These are phyloP conservation scores for Dendrobium huoshanense DNA, from an alignment of 106 monocot genomes.

Conservation along the genomic window DNA sequence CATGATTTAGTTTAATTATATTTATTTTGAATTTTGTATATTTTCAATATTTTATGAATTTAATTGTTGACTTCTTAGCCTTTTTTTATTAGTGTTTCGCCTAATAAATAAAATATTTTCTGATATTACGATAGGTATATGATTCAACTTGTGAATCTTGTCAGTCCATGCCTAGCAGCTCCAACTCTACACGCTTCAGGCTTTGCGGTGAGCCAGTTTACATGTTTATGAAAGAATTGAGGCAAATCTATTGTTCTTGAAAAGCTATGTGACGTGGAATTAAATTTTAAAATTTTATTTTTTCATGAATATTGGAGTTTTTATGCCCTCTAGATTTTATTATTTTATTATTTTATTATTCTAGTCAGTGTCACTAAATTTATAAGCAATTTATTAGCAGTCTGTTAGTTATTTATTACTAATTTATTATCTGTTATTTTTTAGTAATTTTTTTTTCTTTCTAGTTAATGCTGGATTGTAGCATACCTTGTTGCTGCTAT, in stretches of 20 bases:
- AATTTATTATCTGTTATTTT: background rate
- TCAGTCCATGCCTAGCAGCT: constrained; percentile 60
- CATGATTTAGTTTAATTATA: background rate
- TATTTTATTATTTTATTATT: background rate
- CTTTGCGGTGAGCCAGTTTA: constrained; percentile 70
- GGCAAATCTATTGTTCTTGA: background rate
- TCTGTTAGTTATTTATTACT: background rate
- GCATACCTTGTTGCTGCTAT: background rate
- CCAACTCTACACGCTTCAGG: constrained; percentile 90
- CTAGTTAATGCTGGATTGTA: background rate
- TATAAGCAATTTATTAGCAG: background rate
- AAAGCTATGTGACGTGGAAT: background rate
- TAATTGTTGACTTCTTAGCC: background rate
- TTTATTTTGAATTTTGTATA: background rate
- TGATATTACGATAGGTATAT: constrained; percentile 58
- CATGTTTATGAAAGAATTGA: background rate
- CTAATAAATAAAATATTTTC: background rate
- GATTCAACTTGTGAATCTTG: constrained; percentile 81
- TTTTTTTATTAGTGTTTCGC: background rate
- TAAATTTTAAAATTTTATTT: background rate
- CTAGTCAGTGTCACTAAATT: background rate
- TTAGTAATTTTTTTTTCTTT: background rate
- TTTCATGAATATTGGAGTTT: too few species aligned
- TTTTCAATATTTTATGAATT: background rate
- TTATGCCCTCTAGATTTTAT: background rate